These are phyloP conservation scores for Epichloe gansuensis DNA, from an alignment of 2,329 filamentous ascomycete genomes.

Conservation along the genomic window DNA sequence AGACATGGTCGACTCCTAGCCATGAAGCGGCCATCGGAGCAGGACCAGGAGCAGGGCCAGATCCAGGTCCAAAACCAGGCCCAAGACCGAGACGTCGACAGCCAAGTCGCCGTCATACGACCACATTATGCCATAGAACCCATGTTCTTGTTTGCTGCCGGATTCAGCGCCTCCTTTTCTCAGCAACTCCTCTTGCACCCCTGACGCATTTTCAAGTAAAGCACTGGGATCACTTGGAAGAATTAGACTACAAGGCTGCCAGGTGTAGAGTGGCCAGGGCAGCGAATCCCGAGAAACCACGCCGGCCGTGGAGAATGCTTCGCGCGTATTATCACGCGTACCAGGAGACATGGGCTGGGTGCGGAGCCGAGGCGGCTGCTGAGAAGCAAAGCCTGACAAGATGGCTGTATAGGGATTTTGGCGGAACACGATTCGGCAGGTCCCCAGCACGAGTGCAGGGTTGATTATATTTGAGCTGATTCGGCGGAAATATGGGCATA, in stretches of 20 bases:
- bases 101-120: constrained; percentile 39
- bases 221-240: constrained; percentile 62
- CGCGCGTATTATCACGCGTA: constrained; percentile 61
- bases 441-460: constrained; percentile 65
- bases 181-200: constrained; percentile 60
- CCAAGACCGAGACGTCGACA: constrained; percentile 8
- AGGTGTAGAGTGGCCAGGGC: constrained; percentile 26
- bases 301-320: constrained; percentile 39
- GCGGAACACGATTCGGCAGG: constrained; percentile 59
- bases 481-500: constrained; percentile 56
- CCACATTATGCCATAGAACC: constrained; percentile 70
- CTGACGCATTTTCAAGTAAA: constrained; percentile 58
- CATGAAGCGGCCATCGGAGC: constrained; percentile 27
- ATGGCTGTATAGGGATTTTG: constrained; percentile 63
- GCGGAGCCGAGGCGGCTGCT: constrained; percentile 40
- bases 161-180: constrained; percentile 53
- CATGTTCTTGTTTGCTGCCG: constrained; percentile 56
- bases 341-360: constrained; percentile 52
- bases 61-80: no score
- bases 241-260: constrained; percentile 50
- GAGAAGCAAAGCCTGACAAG: constrained; percentile 43
- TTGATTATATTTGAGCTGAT: constrained; percentile 71
- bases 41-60: constrained; percentile 12
- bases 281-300: constrained; percentile 20
- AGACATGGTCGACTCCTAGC: constrained; percentile 38